Percentiles rank a stretch among this genome's conserved stretches.
phyloP scores from a whole-genome alignment of 768 basidiomycete species.

The Serendipita vermifera region DNA sequence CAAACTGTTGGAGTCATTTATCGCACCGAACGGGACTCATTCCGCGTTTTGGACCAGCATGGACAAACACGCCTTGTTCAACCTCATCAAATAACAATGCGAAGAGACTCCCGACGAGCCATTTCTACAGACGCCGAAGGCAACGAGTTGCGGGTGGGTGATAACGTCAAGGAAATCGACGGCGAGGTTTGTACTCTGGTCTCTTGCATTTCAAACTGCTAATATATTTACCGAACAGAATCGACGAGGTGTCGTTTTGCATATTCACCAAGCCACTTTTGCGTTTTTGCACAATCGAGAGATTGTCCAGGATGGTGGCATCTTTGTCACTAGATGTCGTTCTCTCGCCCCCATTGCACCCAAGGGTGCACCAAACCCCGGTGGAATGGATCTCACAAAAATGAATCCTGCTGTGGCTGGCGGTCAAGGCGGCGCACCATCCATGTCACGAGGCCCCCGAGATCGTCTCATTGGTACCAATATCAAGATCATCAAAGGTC shows the following conservation, averaged over 20 bases:
- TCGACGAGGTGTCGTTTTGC: constrained; percentile 81
- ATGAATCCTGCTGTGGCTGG: constrained; percentile 67
- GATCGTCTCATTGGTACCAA: constrained; percentile 70
- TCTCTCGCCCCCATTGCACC: constrained; percentile 76
- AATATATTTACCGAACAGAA: constrained; percentile 29
- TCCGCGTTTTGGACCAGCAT: constrained; percentile 92
- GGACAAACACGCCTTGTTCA: constrained; percentile 79
- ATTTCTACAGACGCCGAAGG: constrained; percentile 85
- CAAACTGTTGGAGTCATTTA: constrained; percentile 95
- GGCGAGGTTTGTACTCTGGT: constrained; percentile 52
- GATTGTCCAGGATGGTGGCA: constrained; percentile 77
- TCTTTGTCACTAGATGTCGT: constrained; percentile 83
- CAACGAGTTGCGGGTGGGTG: constrained; percentile 72
- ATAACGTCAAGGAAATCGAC: constrained; percentile 85
- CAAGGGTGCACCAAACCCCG: constrained; percentile 57
- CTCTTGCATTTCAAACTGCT: background rate
- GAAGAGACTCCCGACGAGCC: constrained; percentile 63
- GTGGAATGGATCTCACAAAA: constrained; percentile 67
- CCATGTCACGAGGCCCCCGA: constrained; percentile 64
- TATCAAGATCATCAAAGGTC: constrained; percentile 73
- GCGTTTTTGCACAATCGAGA: constrained; percentile 93
- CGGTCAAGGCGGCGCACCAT: constrained; percentile 69
- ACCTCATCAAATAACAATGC: constrained; percentile 90
- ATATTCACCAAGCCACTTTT: constrained; percentile 87
- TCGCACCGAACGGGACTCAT: constrained; percentile 90